Percentiles rank a stretch among this genome's conserved stretches.
Evolutionary conservation across 306 rosid genomes (phyloP).

Genomic region (Leucaena leucocephala): DNA sequence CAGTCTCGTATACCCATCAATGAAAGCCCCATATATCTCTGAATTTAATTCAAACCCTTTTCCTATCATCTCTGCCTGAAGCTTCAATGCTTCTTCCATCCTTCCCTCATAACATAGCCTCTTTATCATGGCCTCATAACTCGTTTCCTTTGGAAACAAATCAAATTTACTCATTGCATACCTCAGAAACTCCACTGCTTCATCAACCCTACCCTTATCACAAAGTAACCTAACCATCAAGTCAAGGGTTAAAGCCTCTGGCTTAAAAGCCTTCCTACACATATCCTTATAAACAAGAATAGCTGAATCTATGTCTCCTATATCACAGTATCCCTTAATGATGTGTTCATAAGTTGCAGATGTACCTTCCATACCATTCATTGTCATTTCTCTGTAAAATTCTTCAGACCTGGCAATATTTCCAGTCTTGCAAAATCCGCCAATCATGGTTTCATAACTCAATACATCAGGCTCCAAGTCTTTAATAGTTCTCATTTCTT

Average conservation of each 20-base stretch:
- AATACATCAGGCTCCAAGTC: conserved; percentile 62
- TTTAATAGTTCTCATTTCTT: conserved; percentile 50
- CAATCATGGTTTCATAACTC: conserved; percentile 73
- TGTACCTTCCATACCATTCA: conserved; percentile 60
- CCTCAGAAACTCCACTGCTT: conserved; percentile 54
- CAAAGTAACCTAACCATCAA: conserved; percentile 49
- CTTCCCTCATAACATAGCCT: conserved; percentile 63
- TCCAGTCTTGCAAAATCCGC: conserved; percentile 74
- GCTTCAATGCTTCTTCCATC: conserved; percentile 66
- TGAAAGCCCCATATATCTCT: conserved; percentile 63
- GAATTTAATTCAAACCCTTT: conserved; percentile 60
- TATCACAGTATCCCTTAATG: conserved; percentile 56
- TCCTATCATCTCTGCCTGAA: conserved; percentile 89
- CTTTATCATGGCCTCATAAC: conserved; percentile 62
- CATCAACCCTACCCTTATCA: conserved; percentile 54
- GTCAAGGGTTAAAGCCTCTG: conserved; percentile 51
- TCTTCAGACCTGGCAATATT: conserved; percentile 67
- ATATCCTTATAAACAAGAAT: conserved; percentile 66
- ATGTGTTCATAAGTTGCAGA: conserved; percentile 66
- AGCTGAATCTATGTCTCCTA: conserved; percentile 62
- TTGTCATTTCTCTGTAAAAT: conserved; percentile 63
- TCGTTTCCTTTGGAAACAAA: conserved; percentile 51
- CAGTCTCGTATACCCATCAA: conserved; percentile 54
- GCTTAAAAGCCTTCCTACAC: conserved; percentile 60
- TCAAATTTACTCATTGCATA: conserved; percentile 44